Evolutionary conservation across 768 basidiomycete genomes (phyloP), one percentile per base, ranked within the genome.

Genomic region (Tulasnella calospora): DNA sequence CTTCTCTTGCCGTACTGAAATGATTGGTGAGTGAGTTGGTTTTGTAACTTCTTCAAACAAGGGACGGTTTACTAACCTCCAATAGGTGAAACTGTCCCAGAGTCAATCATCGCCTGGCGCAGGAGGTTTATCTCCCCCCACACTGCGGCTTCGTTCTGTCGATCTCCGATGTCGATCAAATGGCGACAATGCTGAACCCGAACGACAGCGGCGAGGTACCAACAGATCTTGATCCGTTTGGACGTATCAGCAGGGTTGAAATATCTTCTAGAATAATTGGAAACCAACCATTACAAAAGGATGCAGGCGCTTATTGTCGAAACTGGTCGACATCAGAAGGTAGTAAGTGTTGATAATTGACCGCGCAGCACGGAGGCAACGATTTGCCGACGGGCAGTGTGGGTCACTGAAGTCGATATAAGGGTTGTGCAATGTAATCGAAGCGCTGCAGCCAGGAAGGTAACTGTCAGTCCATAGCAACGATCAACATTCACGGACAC

Each of bases 181-280:
- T 93, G 90, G 82, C 93, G 94, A 88, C 94, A 95, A 47, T 93
- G 86, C 81, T 95, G 93, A 71, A 95, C 90, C 82, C 94, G 91
- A 5, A 95, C 92, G 6, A 93, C 93, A 19, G 94, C 94, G 9
- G 94, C 94, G 21, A 95, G 89, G 84, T 95, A 95, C 94, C 94
- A 95, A 83, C 93, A 94, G 70, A 95, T 94, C 80, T 81, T 27
- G 19, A 69, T 17, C 12, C 19, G 35, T 51, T 51, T 8, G 10
- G 38, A 74, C 19, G 3, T 33, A 5, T 21, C 23, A 51, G 61
- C 30, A 44, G 6, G 51, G 71, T 6, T 9, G 35, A n/a, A 51
- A 92, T 94, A 7, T 13, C 36, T 10, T 23, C 13, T 0, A 41
- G 79, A 36, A 71, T 30, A 77, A 3, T 13, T 36, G 40, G 19